Base-by-base conservation (phyloP, 345 rosid genomes). In the Ricinus communis region DNA sequence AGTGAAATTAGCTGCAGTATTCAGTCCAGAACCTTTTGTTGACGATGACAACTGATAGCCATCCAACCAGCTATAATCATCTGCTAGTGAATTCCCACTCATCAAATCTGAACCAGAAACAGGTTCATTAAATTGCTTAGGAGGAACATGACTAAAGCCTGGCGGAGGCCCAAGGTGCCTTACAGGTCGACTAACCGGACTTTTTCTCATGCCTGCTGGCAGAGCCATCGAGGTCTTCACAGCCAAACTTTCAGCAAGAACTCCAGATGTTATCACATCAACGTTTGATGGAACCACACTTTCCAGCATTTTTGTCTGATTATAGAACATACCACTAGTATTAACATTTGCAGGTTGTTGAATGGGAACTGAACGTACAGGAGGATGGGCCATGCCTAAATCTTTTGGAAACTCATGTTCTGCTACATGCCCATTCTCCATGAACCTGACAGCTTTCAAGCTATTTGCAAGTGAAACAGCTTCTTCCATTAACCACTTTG, bases 1-100 rank as follows among this genome's bases (percentile, higher is more conserved):
- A 58, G 71, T 52, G 65, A 79, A 43, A 71, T 75, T 84, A 73
- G 74, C 33, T 33, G 88, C 82, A 80, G 73, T 73, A 76, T 78
- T 83, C 63, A 86, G 66, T 30, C 80, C 89, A 4, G 71, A 43
- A 74, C 78, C 79, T 68, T 73, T 87, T 25, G 82, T 63, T 68
- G 93, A 81, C 12, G 87, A 73, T 4, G 89, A 80, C 70, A 86
- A 66, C 80, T 88, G 91, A 83, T 95, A 92, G 56, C 98, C 98
- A 86, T 95, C 98, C 87, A 92, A 80, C 97, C 99, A 95, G 76
- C 94, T 89, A 82, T 95, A 95, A 80, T 95, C 96, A 89, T 95
- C 99, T 76, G 59, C 78, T 41, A 78, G 61, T 13, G 77, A 70
- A 81, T 69, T 80, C 67, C 69, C 85, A 22, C 58, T 55, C 49